Evolutionary conservation across 164 flowering plant species (phyloP).

Genomic region (Tetrastigma voinierianum): DNA sequence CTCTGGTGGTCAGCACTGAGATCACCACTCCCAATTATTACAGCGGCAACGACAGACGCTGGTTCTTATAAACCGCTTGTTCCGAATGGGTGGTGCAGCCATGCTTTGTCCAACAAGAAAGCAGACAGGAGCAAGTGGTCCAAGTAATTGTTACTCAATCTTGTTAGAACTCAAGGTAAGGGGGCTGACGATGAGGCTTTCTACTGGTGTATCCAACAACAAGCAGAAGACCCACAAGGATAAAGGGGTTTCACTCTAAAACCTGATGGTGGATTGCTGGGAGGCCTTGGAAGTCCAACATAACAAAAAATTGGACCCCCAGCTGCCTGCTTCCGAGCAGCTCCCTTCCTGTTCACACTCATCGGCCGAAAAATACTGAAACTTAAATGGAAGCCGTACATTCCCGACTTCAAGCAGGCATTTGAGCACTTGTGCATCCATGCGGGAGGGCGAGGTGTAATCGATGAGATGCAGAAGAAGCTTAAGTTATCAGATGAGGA

Average conservation of each 20-base stretch:
- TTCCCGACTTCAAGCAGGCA: constrained; percentile 4
- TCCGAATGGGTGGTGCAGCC: constrained; percentile 11
- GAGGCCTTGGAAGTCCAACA: not conserved
- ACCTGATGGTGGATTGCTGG: constrained; percentile 2
- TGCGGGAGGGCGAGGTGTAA: constrained; percentile 21
- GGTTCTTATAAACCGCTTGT: not conserved
- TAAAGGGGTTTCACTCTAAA: not conserved
- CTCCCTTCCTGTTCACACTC: not conserved
- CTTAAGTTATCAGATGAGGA: not conserved
- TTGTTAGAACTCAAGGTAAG: constrained; percentile 8
- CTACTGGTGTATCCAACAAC: not conserved
- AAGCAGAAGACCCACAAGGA: not conserved
- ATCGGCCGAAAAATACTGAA: not conserved
- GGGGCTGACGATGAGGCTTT: constrained; percentile 8
- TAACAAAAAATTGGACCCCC: not conserved
- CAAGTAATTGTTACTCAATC: constrained; percentile 4
- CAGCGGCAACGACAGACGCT: constrained; percentile 2
- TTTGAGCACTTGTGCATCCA: constrained; percentile 4
- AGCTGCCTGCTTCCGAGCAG: not conserved
- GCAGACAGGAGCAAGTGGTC: not conserved
- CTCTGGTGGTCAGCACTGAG: constrained; percentile 1
- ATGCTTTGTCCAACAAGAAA: constrained; percentile 4
- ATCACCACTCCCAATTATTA: constrained; percentile 1
- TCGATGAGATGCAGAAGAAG: constrained; percentile 6
- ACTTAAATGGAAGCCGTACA: not conserved